Base-by-base conservation (phyloP, 345 rosid genomes). In the Dovyalis caffra region DNA sequence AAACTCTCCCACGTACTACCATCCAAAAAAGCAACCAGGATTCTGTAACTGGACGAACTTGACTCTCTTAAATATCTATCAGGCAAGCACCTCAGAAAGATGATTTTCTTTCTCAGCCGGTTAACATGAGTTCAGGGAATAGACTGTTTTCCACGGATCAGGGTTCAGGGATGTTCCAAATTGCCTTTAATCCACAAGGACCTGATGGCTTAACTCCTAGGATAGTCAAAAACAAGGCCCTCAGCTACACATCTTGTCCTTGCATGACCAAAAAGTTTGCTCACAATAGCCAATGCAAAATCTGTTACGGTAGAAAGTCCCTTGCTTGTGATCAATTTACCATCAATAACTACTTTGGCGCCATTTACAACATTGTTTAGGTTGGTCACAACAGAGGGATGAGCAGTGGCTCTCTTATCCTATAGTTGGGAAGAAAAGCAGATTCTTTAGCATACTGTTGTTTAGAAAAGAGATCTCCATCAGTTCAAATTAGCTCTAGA, bases 171-270 rank as follows among this genome's bases (percentile, higher is more conserved):
- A 29, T 23, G 16, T 51, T 63, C 1, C 38, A 45, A 3, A 25
- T 0, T 26, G 28, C 58, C 15, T 34, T 26, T 25, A 31, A 10
- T 16, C 45, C 49, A 15, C 21, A 43, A 6, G 16, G 23, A 23
- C 11, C n/a, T 34, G 8, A 62, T 28, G 38, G 1, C 74, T 67
- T 70, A 86, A 67, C 79, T 85, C 83, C 80, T 87, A 29, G 88
- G 86, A 75, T 91, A 92, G 68, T 91, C 91, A 70, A 88, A 85
- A 72, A 92, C 97, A 34, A 95, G 94, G 76, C 97, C 97, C 82
- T 91, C 93, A 7, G 97, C 96, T 53, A 95, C 93, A 58, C 95
- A 84, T 74, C 90, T 89, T 26, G 97, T 94, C 82, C 99, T 92
- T 38, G 82, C 85, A 8, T 92, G 86, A 57, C 97, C 98, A 47